Percentiles rank a stretch among this genome's conserved stretches.
phyloP scores from a whole-genome alignment of 129 eudicot species.

The Deinandra increscens region DNA sequence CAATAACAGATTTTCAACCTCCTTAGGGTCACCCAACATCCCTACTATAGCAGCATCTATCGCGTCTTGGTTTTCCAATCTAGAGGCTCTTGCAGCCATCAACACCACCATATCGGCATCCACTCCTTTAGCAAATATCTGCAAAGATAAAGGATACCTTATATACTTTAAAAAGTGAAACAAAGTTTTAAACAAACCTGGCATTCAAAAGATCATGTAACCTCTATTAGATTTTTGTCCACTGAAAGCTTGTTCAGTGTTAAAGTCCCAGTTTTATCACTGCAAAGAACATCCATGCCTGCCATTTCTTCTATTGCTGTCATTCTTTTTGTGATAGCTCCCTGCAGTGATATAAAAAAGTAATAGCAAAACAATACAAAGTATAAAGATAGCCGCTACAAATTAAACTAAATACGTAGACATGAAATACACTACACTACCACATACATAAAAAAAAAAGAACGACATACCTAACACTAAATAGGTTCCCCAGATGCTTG shows the following conservation, averaged over 20 bases:
- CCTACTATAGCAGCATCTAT: slow-evolving; percentile 80
- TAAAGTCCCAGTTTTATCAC: slow-evolving; percentile 85
- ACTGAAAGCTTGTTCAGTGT: slow-evolving; percentile 70
- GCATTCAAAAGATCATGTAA: slow-evolving; percentile 26
- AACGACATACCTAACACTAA: too few species aligned
- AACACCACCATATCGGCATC: slow-evolving; percentile 65
- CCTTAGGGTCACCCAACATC: slow-evolving; percentile 73
- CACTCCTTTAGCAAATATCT: slow-evolving; percentile 70
- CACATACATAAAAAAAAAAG: too few species aligned
- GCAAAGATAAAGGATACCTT: slow-evolving; percentile 13
- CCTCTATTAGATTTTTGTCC: slow-evolving; percentile 78
- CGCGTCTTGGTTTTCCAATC: slow-evolving; percentile 85
- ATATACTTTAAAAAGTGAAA: not conserved
- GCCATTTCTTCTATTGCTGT: slow-evolving; percentile 95
- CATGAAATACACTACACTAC: too few species aligned
- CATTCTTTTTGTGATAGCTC: slow-evolving; percentile 91
- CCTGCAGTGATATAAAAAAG: slow-evolving; percentile 41
- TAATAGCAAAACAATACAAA: too few species aligned
- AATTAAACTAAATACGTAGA: too few species aligned
- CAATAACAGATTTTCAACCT: slow-evolving; percentile 33
- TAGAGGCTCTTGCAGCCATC: slow-evolving; percentile 90
- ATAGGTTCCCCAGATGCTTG: too few species aligned
- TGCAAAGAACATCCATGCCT: slow-evolving; percentile 91
- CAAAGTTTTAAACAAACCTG: not conserved
- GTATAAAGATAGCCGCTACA: too few species aligned